phyloP scores from a whole-genome alignment of 73 alveolate genomes.

The Tetrahymena elliotti region DNA sequence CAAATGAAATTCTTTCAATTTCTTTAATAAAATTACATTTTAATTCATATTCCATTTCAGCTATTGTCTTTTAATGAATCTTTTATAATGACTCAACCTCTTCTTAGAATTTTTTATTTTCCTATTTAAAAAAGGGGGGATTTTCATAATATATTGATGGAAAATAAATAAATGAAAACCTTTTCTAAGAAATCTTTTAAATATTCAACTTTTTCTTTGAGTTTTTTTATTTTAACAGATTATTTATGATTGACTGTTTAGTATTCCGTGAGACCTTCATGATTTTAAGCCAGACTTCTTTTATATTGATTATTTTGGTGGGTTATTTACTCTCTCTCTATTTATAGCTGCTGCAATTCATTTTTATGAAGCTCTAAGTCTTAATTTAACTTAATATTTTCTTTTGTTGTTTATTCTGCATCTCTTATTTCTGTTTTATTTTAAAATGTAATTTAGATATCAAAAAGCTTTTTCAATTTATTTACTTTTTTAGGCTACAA shows the following conservation, averaged over 20 bases:
- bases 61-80: slow-evolving; percentile 2
- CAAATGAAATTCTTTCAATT: not conserved
- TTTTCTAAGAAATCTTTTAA: not conserved
- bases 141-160: too few relatives aligned
- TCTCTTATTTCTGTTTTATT: slow-evolving; percentile 8
- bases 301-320: not conserved
- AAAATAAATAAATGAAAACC: not conserved
- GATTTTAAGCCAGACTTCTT: slow-evolving; percentile 2
- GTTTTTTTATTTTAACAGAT: slow-evolving; percentile 6
- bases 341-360: slow-evolving; percentile 4
- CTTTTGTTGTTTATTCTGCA: slow-evolving; percentile 34
- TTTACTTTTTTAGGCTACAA: slow-evolving; percentile 14
- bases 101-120: slow-evolving; percentile 9
- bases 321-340: slow-evolving; percentile 9
- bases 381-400: slow-evolving; percentile 25
- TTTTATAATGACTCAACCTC: slow-evolving; percentile 31
- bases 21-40: not conserved
- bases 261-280: slow-evolving; percentile 9
- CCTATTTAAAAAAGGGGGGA: slow-evolving; percentile 7
- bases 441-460: not conserved
- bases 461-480: slow-evolving; percentile 16
- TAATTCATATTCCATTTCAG: slow-evolving; percentile 6
- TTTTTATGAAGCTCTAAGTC: slow-evolving; percentile 10
- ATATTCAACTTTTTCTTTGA: slow-evolving; percentile 23
- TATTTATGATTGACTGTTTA: not conserved